Conservation (phyloP, 2,329 filamentous ascomycete species). For the Phialophora tarda region DNA sequence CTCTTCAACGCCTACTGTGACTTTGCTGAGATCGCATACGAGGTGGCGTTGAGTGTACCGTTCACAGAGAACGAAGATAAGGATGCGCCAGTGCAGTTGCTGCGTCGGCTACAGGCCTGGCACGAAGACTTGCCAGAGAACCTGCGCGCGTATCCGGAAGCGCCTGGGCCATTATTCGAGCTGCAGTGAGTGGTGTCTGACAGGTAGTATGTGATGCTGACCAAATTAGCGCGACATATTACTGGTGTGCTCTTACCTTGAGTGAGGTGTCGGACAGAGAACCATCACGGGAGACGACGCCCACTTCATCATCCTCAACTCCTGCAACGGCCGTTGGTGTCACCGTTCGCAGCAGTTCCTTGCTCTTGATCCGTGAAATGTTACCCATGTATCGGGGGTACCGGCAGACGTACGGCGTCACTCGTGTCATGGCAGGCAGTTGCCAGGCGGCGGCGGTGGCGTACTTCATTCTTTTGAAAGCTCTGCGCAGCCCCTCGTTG, state of each 20-base stretch:
- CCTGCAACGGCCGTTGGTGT: background rate
- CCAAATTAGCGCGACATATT: slow-evolving; percentile 8
- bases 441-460: slow-evolving; percentile 14
- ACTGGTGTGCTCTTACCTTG: slow-evolving; percentile 12
- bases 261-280: slow-evolving; percentile 12
- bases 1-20: slow-evolving; percentile 11
- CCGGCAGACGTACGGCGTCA: slow-evolving; percentile 8
- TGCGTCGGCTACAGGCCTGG: slow-evolving; percentile 8
- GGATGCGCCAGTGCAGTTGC: slow-evolving; percentile 8
- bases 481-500: background rate
- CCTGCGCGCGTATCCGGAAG: background rate
- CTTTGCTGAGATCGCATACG: slow-evolving; percentile 19
- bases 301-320: background rate
- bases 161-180: slow-evolving; percentile 16
- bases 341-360: slow-evolving; percentile 12
- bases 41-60: slow-evolving; percentile 14
- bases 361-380: slow-evolving; percentile 15
- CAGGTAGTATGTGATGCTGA: background rate
- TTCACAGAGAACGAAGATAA: background rate
- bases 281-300: background rate
- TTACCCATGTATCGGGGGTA: slow-evolving; percentile 11
- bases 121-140: slow-evolving; percentile 1
- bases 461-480: slow-evolving; percentile 12
- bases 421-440: slow-evolving; percentile 18
- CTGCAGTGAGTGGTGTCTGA: slow-evolving; percentile 9